phyloP scores from a whole-genome alignment of 225 moss, liverwort and hornwort genomes.

The Climacium dendroides region DNA sequence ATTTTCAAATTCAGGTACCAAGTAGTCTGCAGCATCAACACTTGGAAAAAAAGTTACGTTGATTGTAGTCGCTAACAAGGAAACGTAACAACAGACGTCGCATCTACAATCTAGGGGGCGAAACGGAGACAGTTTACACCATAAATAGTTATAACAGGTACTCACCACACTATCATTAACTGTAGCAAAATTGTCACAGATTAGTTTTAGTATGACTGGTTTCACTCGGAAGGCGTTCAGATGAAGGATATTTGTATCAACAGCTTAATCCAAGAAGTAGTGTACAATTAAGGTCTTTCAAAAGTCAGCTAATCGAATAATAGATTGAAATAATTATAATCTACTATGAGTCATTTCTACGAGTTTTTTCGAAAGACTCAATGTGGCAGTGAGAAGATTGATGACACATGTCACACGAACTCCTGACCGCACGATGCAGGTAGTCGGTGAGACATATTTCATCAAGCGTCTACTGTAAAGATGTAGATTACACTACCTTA shows the following conservation, averaged over 20 bases:
- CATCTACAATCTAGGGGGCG: no score
- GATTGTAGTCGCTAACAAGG: no score
- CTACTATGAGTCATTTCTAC: neutral
- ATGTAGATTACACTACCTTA: neutral
- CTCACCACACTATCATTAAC: no score
- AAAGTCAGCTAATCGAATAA: neutral
- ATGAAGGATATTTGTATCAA: neutral
- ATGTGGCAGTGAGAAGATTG: neutral
- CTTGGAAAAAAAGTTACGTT: no score
- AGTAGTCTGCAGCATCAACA: neutral
- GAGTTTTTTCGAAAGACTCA: neutral
- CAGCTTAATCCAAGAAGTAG: neutral
- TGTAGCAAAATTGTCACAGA: no score
- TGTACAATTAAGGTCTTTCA: neutral
- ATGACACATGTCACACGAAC: conserved; percentile 15
- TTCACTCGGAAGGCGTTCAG: no score
- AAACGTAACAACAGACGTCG: neutral
- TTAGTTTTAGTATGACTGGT: rapidly evolving
- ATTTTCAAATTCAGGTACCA: no score
- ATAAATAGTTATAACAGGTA: neutral
- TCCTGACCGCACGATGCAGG: neutral
- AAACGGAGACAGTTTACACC: neutral
- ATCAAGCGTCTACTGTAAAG: conserved; percentile 14
- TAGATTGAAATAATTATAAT: neutral
- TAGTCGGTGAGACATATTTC: conserved; percentile 18